Base-by-base conservation (phyloP, 2,329 filamentous ascomycete genomes). In the Monosporascus sp. region DNA sequence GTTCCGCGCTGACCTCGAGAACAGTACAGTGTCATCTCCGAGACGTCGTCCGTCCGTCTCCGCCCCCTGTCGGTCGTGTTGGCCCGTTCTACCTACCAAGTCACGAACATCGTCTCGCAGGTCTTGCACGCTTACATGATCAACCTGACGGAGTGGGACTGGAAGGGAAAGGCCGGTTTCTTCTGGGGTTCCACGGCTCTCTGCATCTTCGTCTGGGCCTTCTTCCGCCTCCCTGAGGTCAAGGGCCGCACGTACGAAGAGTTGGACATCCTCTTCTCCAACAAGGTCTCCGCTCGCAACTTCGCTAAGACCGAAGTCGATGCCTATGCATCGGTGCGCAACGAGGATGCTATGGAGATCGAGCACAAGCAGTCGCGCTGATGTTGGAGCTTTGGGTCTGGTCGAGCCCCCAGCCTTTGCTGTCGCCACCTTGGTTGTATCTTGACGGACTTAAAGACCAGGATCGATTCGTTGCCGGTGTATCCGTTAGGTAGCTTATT, bases 221-320 rank as follows among this genome's bases (percentile, higher is more conserved):
- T 69, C 57, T 79, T 78, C 60, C 76, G 74, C 20, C 64, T 80
- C 7, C 78, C 77, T 5, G 80, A 83, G 63, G 74, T 77, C 0
- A 75, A 74, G 42, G 75, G 71, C 2, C 70, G 76, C 22, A 77
- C 75, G 0, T 75, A 79, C 46, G 77, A 78, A 57, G 78, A 82
- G 64, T 68, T 83, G 1, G 79, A 82, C 50, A 68, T 76, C 11
- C 60, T 83, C 42, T 83, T 83, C 61, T 70, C 74, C 42, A 65
- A 65, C n/a, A 63, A 60, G 37, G 64, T 72, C 3, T 55, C 70
- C 2, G 71, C 74, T 2, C 66, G 73, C 6, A 68, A 74, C 36
- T 77, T 74, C 50, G 54, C 67, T 1, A 57, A 50, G 25, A 68
- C 65, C 1, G 63, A 69, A 7, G 69, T 72, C 2, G 66, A 72